Percentiles rank a stretch among this genome's conserved stretches.
These are phyloP conservation scores for Porodaedalea pini DNA, from an alignment of 1,284 basidiomycete species.

Conservation along the genomic window DNA sequence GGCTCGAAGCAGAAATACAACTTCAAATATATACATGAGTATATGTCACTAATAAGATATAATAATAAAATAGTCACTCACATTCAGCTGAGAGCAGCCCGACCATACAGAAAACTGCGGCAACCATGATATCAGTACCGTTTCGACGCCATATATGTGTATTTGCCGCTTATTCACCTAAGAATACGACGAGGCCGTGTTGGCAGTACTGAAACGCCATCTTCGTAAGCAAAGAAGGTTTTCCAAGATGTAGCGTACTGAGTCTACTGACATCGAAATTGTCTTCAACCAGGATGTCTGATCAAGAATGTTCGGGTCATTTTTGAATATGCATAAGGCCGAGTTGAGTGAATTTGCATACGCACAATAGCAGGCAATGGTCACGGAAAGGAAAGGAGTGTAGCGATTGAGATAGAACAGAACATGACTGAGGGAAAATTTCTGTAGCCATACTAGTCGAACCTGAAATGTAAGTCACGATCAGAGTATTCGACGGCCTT, in stretches of 20 bases:
- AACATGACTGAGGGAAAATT: not conserved
- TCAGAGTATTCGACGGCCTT: not conserved
- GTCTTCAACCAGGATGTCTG: not conserved
- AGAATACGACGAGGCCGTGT: no score
- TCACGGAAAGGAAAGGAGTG: not conserved
- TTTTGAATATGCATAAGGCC: not conserved
- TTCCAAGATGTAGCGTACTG: no score
- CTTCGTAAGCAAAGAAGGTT: no score
- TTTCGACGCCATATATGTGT: no score
- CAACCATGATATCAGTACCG: not conserved
- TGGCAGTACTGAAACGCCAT: no score
- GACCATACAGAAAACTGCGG: not conserved
- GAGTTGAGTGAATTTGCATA: no score
- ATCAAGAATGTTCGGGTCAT: not conserved
- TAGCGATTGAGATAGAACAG: slow-evolving; percentile 8
- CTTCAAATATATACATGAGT: not conserved
- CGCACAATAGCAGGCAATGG: not conserved
- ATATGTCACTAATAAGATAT: not conserved
- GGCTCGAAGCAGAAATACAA: not conserved
- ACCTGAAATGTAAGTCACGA: not conserved
- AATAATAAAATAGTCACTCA: not conserved
- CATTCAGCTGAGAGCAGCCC: not conserved
- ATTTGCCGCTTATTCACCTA: no score
- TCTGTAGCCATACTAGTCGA: not conserved
- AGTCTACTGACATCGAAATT: not conserved